Evolutionary conservation across 805 yeast genomes (phyloP), one percentile per base, ranked within the genome.

Genomic region (Yarrowia porcina): DNA sequence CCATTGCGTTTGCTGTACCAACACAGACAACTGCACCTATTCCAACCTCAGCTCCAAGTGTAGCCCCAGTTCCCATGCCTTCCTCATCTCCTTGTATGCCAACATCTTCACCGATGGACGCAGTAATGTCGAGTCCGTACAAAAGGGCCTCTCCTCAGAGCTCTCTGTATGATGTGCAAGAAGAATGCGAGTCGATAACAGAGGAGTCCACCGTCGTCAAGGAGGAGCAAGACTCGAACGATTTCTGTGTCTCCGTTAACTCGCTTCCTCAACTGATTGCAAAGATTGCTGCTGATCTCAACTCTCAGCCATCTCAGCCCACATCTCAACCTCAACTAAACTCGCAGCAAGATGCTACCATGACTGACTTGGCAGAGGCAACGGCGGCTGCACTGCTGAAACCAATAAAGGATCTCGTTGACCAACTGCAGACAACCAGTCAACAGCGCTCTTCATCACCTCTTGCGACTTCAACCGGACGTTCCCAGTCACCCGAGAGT

Each of bases 21-120:
- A 36, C 20, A 4, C 36, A 8, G 13, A 20, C 36, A 13, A 5
- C 56, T 3, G 36, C 10, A 12, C 27, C 17, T 18, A 9, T 20
- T 4, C 30, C 39, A 1, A 21, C 28, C 6, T 12, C 54, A 5
- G 23, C 25, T n/a, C n/a, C n/a, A n/a, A n/a, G n/a, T n/a, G n/a
- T n/a, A n/a, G n/a, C n/a, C n/a, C n/a, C n/a, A n/a, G n/a, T n/a
- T 11, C 17, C 54, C 2, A 52, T 52, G 42, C 59, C 59, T 6
- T 35, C 59, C 1, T 52, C 59, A 1, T 35, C 59, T 11, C 59
- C 59, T 7, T 42, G 39, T 2, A 52, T 52, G 57, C 57, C 57
- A 20, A 49, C 57, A 8, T 49, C 57, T 4, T 49, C 57, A 3
- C 57, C 57, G 15, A 23, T 33, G 57, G 41, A 49, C 18, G 57